phyloP scores from a whole-genome alignment of 495 filamentous ascomycete species.

The Hypoxylon lenormandii region DNA sequence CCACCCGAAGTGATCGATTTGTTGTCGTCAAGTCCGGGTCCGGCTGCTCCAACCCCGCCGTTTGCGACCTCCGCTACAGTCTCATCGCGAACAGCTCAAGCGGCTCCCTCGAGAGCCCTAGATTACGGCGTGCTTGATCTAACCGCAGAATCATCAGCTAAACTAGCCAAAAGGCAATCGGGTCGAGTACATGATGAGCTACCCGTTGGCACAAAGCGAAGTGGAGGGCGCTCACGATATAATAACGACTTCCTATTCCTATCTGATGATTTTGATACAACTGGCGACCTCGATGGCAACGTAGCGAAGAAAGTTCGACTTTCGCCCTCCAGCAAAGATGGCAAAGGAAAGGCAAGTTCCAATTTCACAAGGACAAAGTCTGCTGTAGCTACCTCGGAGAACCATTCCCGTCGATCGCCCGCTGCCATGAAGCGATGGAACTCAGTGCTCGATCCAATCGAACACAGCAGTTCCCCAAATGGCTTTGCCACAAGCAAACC shows the following conservation, averaged over 20 bases:
- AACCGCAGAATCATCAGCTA: constrained; percentile 8
- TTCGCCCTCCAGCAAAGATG: constrained; percentile 8
- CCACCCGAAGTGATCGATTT: constrained; percentile 56
- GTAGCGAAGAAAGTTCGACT: constrained; percentile 38
- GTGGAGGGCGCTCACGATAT: constrained; percentile 7
- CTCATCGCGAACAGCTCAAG: constrained; percentile 8
- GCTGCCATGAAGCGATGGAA: constrained; percentile 35
- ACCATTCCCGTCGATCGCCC: constrained; percentile 10
- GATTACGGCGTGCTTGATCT: constrained; percentile 13
- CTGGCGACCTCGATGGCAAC: constrained; percentile 46
- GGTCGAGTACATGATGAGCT: constrained; percentile 9
- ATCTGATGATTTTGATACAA: constrained; percentile 66
- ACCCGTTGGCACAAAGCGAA: constrained; percentile 18
- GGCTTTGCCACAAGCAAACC: constrained; percentile 4
- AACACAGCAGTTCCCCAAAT: constrained; percentile 44
- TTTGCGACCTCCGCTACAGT: constrained; percentile 9
- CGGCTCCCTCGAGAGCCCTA: constrained; percentile 18
- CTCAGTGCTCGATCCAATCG: constrained; percentile 41
- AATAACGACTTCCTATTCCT: constrained; percentile 54
- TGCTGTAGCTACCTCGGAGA: constrained; percentile 13
- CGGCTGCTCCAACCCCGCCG: constrained; percentile 30
- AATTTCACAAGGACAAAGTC: constrained; percentile 25
- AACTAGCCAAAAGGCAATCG: not conserved
- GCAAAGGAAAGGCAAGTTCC: constrained; percentile 15
- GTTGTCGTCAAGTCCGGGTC: constrained; percentile 50